Conservation (phyloP, 371 early-diverging fungal genomes). For the Entomophthora muscae region DNA sequence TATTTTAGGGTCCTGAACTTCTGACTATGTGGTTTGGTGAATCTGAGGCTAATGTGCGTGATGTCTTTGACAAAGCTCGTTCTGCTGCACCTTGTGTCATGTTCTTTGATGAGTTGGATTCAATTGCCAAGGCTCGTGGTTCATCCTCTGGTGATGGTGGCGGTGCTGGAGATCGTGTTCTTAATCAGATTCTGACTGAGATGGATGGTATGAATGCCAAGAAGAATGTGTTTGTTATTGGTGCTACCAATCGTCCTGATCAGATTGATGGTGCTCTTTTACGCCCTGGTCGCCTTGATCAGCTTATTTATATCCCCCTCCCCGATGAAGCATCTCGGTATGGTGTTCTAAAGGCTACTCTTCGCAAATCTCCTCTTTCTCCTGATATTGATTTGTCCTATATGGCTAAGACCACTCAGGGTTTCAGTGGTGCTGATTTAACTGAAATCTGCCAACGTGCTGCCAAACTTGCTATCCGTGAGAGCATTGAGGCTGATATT, state of each 20-base stretch:
- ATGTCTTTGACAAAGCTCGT: conserved; percentile 99
- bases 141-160: conserved; percentile 74
- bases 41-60: conserved; percentile 98
- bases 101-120: conserved; percentile 99
- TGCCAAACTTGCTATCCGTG: conserved; percentile 97
- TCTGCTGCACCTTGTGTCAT: conserved; percentile 99
- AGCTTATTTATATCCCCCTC: conserved; percentile 97
- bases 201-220: conserved; percentile 99
- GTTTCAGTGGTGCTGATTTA: conserved; percentile 99
- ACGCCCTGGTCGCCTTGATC: conserved; percentile 99
- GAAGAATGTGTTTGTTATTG: conserved; percentile 98
- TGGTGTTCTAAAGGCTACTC: conserved; percentile 76
- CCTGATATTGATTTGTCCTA: conserved; percentile 67
- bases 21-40: conserved; percentile 99
- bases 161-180: conserved; percentile 96
- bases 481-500: conserved; percentile 92
- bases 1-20: conserved; percentile 87
- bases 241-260: conserved; percentile 99
- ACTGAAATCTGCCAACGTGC: conserved; percentile 99
- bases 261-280: conserved; percentile 90
- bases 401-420: conserved; percentile 84
- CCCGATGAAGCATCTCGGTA: conserved; percentile 89
- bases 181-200: conserved; percentile 99
- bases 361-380: conserved; percentile 95
- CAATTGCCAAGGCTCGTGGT: conserved; percentile 97